Conservation (phyloP, 2,329 filamentous ascomycete genomes). For the Emmonsiellopsis sp. region DNA sequence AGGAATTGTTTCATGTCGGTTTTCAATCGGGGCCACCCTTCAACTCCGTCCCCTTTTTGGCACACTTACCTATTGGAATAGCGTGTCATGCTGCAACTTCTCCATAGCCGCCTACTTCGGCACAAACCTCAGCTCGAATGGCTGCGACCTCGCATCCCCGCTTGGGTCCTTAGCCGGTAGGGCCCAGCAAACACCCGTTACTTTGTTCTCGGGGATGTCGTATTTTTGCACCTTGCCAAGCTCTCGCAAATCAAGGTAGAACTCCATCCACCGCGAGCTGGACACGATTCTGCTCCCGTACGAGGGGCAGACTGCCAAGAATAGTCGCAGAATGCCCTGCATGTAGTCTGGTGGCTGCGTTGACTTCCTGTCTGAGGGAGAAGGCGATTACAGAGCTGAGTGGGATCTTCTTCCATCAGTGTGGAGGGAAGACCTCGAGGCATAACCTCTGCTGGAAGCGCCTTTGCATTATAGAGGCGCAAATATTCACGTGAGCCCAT, state of each 20-base stretch:
- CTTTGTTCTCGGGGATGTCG: conserved; percentile 6
- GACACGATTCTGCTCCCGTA: conserved; percentile 5
- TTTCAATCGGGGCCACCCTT: too few relatives aligned
- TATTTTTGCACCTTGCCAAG: conserved; percentile 4
- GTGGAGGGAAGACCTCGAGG: not conserved
- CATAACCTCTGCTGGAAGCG: not conserved
- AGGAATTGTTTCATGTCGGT: too few relatives aligned
- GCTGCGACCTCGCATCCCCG: conserved; percentile 1
- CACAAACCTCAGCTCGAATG: conserved; percentile 5
- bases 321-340: not conserved
- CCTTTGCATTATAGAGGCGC: not conserved
- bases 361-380: not conserved
- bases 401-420: not conserved
- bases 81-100: conserved; percentile 1
- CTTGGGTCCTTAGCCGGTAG: conserved; percentile 1
- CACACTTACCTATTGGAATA: conserved; percentile 6
- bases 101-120: conserved; percentile 5
- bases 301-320: not conserved
- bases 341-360: conserved; percentile 2
- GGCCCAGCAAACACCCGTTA: conserved; percentile 5
- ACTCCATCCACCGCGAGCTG: conserved; percentile 8
- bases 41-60: too few relatives aligned
- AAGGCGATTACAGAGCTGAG: conserved; percentile 2
- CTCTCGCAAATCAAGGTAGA: conserved; percentile 5
- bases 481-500: too few relatives aligned